Evolutionary conservation across 2,329 filamentous ascomycete species (phyloP).

Genomic region (Nigrospora sphaerica): DNA sequence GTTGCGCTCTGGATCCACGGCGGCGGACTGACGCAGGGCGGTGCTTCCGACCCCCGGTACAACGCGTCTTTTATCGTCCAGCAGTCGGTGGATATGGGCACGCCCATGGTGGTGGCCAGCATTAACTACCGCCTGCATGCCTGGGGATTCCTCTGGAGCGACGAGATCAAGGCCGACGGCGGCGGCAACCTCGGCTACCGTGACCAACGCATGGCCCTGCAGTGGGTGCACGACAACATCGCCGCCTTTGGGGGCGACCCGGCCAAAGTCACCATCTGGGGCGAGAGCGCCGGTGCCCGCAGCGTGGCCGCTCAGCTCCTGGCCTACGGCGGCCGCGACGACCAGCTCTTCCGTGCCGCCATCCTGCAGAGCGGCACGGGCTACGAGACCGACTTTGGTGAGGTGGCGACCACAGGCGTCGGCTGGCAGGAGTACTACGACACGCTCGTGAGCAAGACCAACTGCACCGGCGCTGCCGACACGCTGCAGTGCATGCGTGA

Average conservation of each 20-base stretch:
- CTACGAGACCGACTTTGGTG: not conserved
- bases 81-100: not conserved
- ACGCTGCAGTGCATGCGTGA: not conserved
- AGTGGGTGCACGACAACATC: constrained; percentile 47
- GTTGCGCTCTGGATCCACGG: constrained; percentile 40
- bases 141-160: constrained; percentile 42
- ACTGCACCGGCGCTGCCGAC: not conserved
- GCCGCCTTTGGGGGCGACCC: constrained; percentile 44
- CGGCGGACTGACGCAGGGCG: constrained; percentile 33
- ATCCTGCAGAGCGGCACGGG: constrained; percentile 15
- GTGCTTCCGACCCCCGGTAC: constrained; percentile 18
- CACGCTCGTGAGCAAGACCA: not conserved
- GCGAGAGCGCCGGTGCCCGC: constrained; percentile 39
- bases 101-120: not conserved
- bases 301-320: constrained; percentile 22
- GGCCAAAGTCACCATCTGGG: constrained; percentile 42
- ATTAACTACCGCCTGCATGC: constrained; percentile 33
- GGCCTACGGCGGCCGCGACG: constrained; percentile 33
- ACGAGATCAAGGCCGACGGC: constrained; percentile 37
- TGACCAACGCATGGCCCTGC: constrained; percentile 41
- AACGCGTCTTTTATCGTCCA: constrained; percentile 38
- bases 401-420: not conserved
- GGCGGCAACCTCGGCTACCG: constrained; percentile 46
- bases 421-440: not conserved
- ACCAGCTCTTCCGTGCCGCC: constrained; percentile 37